Percentiles rank a stretch among this genome's conserved stretches.
phyloP scores from a whole-genome alignment of 139 green algal species.

The Nannochloris sp. region DNA sequence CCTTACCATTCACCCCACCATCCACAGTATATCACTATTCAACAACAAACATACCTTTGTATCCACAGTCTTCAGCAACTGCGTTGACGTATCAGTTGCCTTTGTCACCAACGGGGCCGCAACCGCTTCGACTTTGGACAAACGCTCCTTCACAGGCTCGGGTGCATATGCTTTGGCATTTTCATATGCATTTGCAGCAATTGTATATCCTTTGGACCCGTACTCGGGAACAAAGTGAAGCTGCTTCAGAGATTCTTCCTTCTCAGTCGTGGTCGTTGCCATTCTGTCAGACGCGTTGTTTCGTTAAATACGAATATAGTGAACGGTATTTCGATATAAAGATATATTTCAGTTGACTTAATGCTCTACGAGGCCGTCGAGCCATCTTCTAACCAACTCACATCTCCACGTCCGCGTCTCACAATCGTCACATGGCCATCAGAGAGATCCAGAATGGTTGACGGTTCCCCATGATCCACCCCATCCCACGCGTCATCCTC shows the following conservation, averaged over 20 bases:
- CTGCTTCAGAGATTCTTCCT: constrained; percentile 11
- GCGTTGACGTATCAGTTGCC: constrained; percentile 20
- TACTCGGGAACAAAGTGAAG: constrained; percentile 19
- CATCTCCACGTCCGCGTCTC: constrained; percentile 57
- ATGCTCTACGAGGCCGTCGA: too few species aligned
- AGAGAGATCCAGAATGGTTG: constrained; percentile 70
- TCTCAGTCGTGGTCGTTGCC: neutral
- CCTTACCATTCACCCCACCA: neutral
- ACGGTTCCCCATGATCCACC: constrained; percentile 18
- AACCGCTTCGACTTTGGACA: constrained; percentile 12
- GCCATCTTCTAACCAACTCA: constrained; percentile 5
- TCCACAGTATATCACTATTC: neutral
- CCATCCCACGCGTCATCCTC: neutral
- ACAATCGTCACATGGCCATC: constrained; percentile 40
- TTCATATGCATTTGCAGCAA: constrained; percentile 13
- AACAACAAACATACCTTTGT: constrained; percentile 9
- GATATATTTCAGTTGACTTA: too few species aligned
- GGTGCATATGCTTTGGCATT: constrained; percentile 19
- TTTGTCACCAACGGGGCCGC: constrained; percentile 21
- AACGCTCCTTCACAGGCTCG: neutral
- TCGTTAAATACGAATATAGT: neutral
- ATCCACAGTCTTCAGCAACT: constrained; percentile 21
- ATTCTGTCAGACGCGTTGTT: neutral
- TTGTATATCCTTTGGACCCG: constrained; percentile 1
- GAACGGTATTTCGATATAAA: too few species aligned